Percentiles rank a stretch among this genome's conserved stretches.
Evolutionary conservation across 2,329 filamentous ascomycete genomes (phyloP).

Genomic region (Cyphellophora europaea): DNA sequence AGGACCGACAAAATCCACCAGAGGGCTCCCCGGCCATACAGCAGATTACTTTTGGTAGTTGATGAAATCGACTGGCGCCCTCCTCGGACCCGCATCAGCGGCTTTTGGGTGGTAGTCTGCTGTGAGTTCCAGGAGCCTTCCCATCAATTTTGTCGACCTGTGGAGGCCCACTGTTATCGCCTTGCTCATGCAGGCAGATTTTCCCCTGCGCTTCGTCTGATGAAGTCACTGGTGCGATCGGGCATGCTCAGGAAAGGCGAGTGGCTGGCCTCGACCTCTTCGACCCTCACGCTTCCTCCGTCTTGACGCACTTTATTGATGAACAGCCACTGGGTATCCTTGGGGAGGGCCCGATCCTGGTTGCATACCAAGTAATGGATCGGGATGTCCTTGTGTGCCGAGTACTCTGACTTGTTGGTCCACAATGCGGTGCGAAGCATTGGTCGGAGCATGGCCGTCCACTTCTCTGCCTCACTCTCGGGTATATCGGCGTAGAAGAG

Average conservation of each 20-base stretch:
- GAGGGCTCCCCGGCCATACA: too few species aligned
- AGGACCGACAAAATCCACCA: too few species aligned
- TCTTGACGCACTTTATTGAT: not conserved
- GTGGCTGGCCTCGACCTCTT: conserved; percentile 5
- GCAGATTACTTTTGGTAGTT: too few species aligned
- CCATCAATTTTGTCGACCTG: too few species aligned
- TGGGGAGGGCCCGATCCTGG: conserved; percentile 4
- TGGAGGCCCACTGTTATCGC: too few species aligned
- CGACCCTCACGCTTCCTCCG: conserved; percentile 3
- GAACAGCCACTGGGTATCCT: conserved; percentile 3
- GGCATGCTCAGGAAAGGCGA: conserved; percentile 5
- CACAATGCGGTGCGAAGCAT: conserved; percentile 4
- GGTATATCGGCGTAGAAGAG: conserved; percentile 5
- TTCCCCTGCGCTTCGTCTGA: conserved; percentile 8
- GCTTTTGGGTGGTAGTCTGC: too few species aligned
- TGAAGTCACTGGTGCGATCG: conserved; percentile 7
- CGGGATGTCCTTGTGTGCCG: conserved; percentile 4
- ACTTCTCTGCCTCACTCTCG: conserved; percentile 1
- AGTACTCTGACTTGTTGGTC: conserved; percentile 1
- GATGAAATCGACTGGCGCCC: too few species aligned
- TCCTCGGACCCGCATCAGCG: too few species aligned
- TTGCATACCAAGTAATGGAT: conserved; percentile 4
- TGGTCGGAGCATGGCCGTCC: conserved; percentile 1
- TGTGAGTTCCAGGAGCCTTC: too few species aligned
- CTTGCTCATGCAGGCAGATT: conserved; percentile 1